phyloP scores from a whole-genome alignment of 345 rosid species.

The Populus simonii region DNA sequence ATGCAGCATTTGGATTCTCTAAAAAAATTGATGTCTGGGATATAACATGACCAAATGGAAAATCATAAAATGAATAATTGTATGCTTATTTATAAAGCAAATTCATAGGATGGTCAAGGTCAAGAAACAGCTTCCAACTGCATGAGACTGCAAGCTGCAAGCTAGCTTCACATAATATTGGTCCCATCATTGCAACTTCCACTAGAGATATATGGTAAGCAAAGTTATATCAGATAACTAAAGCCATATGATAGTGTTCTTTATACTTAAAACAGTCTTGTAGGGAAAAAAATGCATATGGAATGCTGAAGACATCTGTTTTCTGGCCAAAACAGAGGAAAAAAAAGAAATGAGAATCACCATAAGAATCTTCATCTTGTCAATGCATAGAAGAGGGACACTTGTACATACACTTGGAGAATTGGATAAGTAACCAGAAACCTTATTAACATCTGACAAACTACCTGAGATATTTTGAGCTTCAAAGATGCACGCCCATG shows the following conservation, averaged over 20 bases:
- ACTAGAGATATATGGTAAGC: neutral
- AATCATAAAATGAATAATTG: neutral
- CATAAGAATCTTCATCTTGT: neutral
- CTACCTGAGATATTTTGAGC: constrained; percentile 81
- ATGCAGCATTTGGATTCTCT: neutral
- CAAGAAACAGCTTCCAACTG: neutral
- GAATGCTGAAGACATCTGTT: neutral
- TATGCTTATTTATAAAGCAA: neutral
- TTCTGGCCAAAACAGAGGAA: neutral
- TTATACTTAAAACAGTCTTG: too few species aligned
- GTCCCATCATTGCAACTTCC: neutral
- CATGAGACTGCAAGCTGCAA: constrained; percentile 4
- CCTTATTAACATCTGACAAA: constrained; percentile 5
- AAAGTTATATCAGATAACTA: neutral
- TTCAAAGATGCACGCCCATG: constrained; percentile 76
- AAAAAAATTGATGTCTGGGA: neutral
- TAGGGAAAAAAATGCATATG: neutral
- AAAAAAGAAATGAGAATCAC: neutral
- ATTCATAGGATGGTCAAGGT: neutral
- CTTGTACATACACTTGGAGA: neutral
- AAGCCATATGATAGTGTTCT: neutral
- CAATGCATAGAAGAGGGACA: neutral
- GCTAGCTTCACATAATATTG: neutral
- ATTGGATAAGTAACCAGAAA: neutral
- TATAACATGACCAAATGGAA: neutral